phyloP scores from a whole-genome alignment of 805 yeast genomes.

The Cyberlindnera maclurae region DNA sequence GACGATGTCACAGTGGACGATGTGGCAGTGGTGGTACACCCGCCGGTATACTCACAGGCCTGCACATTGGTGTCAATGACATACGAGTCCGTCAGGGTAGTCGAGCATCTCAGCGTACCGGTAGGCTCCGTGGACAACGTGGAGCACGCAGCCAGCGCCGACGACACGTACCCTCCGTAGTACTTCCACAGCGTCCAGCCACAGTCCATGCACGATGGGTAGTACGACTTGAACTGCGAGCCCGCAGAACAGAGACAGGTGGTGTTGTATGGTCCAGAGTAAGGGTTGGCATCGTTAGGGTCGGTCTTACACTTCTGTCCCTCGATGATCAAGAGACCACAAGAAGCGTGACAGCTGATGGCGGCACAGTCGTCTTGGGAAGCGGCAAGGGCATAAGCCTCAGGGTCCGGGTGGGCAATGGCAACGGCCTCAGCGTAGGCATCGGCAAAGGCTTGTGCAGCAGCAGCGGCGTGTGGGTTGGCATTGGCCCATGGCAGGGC shows the following conservation, averaged over 20 bases:
- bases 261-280: slow-evolving; percentile 9
- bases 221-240: slow-evolving; percentile 19
- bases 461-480: slow-evolving; percentile 8
- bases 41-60: slow-evolving; percentile 30
- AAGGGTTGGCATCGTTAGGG: slow-evolving; percentile 1
- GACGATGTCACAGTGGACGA: no score
- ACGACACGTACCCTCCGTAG: slow-evolving; percentile 22
- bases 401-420: slow-evolving; percentile 13
- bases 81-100: slow-evolving; percentile 13
- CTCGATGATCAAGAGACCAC: slow-evolving; percentile 26
- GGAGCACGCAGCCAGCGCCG: slow-evolving; percentile 22
- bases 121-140: slow-evolving; percentile 24
- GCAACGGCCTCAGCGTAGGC: slow-evolving; percentile 7
- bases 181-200: slow-evolving; percentile 32
- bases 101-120: slow-evolving; percentile 25
- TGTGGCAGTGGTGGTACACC: slow-evolving; percentile 19
- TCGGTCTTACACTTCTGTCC: slow-evolving; percentile 22
- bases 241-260: slow-evolving; percentile 14
- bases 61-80: slow-evolving; percentile 2
- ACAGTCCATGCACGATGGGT: slow-evolving; percentile 27
- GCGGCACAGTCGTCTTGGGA: slow-evolving; percentile 20
- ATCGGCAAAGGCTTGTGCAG: slow-evolving; percentile 5
- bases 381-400: slow-evolving; percentile 21
- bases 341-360: slow-evolving; percentile 24
- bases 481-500: slow-evolving; percentile 9